Evolutionary conservation across 148 eudicot genomes (phyloP).

Genomic region (Cornus suecica): DNA sequence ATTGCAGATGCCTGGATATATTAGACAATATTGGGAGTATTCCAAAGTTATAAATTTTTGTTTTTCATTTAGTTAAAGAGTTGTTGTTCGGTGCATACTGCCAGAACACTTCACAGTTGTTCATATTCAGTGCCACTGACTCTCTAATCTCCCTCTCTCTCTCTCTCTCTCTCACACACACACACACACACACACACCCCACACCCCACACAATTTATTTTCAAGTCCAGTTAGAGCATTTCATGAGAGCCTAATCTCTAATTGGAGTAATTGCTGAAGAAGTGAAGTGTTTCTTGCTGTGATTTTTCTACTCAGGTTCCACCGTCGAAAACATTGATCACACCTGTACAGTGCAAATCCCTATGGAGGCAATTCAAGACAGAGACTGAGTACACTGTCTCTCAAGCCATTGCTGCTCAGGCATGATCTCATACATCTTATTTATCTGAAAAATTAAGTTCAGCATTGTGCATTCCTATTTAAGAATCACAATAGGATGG

Average conservation of each 20-base stretch:
- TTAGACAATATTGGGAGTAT: neutral
- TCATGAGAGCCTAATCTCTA: neutral
- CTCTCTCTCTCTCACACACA: neutral
- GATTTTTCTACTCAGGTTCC: constrained; percentile 43
- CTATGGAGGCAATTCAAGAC: constrained; percentile 89
- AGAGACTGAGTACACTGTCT: constrained; percentile 93
- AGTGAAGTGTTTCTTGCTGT: neutral
- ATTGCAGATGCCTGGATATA: neutral
- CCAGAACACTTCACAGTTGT: neutral
- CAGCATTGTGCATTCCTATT: neutral
- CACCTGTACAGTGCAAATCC: constrained; percentile 80
- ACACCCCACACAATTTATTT: neutral
- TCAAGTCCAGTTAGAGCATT: neutral
- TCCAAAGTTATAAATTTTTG: neutral
- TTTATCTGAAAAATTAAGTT: neutral
- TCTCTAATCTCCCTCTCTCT: too few species aligned
- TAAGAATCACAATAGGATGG: neutral
- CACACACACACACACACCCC: too few species aligned
- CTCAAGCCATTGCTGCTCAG: constrained; percentile 98
- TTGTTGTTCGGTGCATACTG: neutral
- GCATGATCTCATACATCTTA: constrained; percentile 34
- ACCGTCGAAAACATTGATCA: constrained; percentile 58
- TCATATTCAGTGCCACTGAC: neutral
- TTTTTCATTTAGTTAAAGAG: neutral
- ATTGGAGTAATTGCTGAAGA: neutral